A percentile compares a stretch with the other conserved stretches of the same genome.
Conservation (phyloP, 169 alveolate species). For the Plasmodium inui region DNA sequence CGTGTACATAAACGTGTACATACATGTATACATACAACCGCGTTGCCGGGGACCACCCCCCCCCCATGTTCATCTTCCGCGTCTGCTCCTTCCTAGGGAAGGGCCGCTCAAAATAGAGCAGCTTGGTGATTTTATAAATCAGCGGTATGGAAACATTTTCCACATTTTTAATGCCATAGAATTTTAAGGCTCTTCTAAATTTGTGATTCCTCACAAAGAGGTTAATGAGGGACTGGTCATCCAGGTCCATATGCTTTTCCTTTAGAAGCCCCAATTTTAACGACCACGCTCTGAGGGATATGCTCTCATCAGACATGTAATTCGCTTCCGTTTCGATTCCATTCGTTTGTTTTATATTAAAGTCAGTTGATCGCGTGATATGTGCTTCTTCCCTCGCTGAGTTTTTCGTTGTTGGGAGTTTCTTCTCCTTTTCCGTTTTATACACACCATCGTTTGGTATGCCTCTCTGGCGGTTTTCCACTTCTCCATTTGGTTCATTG, state of each 20-base stretch:
- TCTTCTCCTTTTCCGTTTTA: background rate
- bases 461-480: background rate
- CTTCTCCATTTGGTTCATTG: background rate
- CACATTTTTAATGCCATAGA: conserved; percentile 24
- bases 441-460: background rate
- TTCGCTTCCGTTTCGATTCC: background rate
- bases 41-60: too few species aligned
- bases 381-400: background rate
- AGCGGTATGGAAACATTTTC: conserved; percentile 55
- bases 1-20: conserved; percentile 1
- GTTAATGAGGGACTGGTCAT: conserved; percentile 36
- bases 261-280: conserved; percentile 40
- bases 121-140: conserved; percentile 68
- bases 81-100: conserved; percentile 58
- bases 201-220: conserved; percentile 25
- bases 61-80: conserved; percentile 10
- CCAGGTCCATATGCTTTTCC: conserved; percentile 36
- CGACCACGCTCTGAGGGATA: conserved; percentile 22
- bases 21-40: too few species aligned
- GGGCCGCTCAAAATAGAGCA: conserved; percentile 68
- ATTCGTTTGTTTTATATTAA: background rate
- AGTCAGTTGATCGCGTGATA: background rate
- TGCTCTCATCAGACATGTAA: background rate
- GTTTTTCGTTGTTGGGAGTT: background rate
- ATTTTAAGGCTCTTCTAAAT: conserved; percentile 56